A percentile compares a stretch with the other conserved stretches of the same genome.
These are phyloP conservation scores for Elsinoe perseae DNA, from an alignment of 2,329 filamentous ascomycete genomes.

Conservation along the genomic window DNA sequence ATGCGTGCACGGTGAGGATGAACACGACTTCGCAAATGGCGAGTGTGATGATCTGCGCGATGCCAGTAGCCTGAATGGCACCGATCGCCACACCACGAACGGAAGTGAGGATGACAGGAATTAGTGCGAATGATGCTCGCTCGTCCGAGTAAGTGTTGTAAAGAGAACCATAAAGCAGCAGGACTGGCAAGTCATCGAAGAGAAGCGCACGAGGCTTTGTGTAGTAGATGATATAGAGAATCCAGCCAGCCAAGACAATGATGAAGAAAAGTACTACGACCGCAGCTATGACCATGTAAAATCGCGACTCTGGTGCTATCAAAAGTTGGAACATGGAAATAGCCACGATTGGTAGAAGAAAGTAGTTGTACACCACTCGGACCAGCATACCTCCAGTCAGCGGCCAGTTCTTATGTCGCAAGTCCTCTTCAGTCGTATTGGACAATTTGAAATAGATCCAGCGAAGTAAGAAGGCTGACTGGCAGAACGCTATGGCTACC, in stretches of 20 bases:
- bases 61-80: constrained; percentile 83
- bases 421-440: constrained; percentile 71
- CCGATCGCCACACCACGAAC: constrained; percentile 85
- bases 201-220: constrained; percentile 78
- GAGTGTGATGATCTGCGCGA: constrained; percentile 84
- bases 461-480: constrained; percentile 66
- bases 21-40: constrained; percentile 92
- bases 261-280: constrained; percentile 66
- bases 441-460: constrained; percentile 68
- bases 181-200: constrained; percentile 86
- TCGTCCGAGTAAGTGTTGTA: constrained; percentile 98
- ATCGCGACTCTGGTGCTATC: constrained; percentile 58
- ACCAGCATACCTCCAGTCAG: constrained; percentile 57
- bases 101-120: constrained; percentile 77
- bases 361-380: constrained; percentile 85
- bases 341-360: constrained; percentile 77
- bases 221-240: constrained; percentile 69
- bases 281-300: constrained; percentile 65
- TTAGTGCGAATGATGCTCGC: constrained; percentile 79
- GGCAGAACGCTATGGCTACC: constrained; percentile 59
- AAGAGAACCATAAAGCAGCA: constrained; percentile 81
- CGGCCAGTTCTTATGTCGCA: constrained; percentile 83
- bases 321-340: constrained; percentile 89
- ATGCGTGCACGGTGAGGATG: constrained; percentile 77
- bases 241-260: constrained; percentile 66